phyloP scores from a whole-genome alignment of 371 early-diverging fungal species.

The Mucor sp. region DNA sequence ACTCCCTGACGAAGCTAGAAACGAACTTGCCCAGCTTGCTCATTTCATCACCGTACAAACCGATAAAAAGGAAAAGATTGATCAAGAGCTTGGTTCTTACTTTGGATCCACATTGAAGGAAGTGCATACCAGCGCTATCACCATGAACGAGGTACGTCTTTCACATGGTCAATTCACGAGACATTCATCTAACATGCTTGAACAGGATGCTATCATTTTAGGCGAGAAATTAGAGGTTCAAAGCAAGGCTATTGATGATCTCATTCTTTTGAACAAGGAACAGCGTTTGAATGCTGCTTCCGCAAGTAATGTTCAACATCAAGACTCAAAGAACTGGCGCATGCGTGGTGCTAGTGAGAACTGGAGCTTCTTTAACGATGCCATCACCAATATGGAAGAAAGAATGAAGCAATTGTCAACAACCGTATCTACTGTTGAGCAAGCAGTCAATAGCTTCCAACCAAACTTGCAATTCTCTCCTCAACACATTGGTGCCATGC shows the following conservation, averaged over 20 bases:
- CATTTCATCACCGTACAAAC: slow-evolving; percentile 22
- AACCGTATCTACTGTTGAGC: slow-evolving; percentile 10
- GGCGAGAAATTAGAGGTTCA: slow-evolving; percentile 14
- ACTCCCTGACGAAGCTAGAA: slow-evolving; percentile 20
- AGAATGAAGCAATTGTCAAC: slow-evolving; percentile 2
- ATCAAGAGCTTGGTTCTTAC: slow-evolving; percentile 6
- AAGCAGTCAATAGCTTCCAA: slow-evolving; percentile 12
- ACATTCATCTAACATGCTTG: background rate
- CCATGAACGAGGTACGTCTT: slow-evolving; percentile 15
- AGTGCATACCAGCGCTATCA: background rate
- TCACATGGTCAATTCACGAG: background rate
- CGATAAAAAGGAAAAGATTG: slow-evolving; percentile 16
- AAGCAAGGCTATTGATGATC: slow-evolving; percentile 5
- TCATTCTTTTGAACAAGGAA: slow-evolving; percentile 16
- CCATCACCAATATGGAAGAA: slow-evolving; percentile 9
- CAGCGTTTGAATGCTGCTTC: slow-evolving; percentile 15
- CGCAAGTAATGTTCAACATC: slow-evolving; percentile 10
- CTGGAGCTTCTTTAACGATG: slow-evolving; percentile 16
- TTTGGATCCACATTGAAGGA: slow-evolving; percentile 16
- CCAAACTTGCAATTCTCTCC: background rate
- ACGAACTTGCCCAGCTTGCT: slow-evolving; percentile 19
- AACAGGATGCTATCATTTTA: slow-evolving; percentile 24
- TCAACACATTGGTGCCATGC: background rate
- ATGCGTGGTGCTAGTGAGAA: slow-evolving; percentile 18
- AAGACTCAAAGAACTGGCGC: slow-evolving; percentile 21